phyloP scores from a whole-genome alignment of 73 alveolate genomes.

The Paramecium biaurelia region DNA sequence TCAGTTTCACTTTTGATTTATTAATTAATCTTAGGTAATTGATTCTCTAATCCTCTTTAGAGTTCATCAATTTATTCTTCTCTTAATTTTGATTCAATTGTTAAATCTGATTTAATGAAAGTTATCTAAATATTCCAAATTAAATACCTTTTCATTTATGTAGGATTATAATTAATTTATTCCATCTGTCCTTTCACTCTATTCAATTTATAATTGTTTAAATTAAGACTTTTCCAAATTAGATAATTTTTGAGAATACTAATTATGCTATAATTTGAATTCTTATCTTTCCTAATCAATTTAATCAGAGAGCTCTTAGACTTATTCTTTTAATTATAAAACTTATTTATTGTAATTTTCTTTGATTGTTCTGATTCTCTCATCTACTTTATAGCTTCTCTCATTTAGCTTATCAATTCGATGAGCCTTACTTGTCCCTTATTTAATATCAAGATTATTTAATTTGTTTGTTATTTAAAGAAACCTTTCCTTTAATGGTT shows the following conservation, averaged over 20 bases:
- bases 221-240: neutral
- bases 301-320: neutral
- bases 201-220: neutral
- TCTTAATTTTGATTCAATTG: neutral
- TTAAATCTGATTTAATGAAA: neutral
- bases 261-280: neutral
- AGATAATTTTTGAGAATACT: neutral
- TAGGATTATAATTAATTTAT: neutral
- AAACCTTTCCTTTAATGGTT: constrained; percentile 31
- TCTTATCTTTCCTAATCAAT: neutral
- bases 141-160: constrained; percentile 4
- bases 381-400: constrained; percentile 15
- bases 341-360: constrained; percentile 8
- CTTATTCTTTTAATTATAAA: neutral
- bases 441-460: constrained; percentile 5
- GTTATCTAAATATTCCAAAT: neutral
- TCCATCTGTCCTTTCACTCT: neutral
- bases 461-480: constrained; percentile 2
- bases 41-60: neutral
- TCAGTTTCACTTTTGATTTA: neutral
- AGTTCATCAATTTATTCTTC: neutral
- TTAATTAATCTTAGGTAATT: neutral
- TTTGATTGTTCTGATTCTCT: neutral
- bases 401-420: constrained; percentile 4
- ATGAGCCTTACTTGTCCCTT: constrained; percentile 47